phyloP scores from a whole-genome alignment of 1,284 basidiomycete genomes.

The Garcileccinum viscosum region DNA sequence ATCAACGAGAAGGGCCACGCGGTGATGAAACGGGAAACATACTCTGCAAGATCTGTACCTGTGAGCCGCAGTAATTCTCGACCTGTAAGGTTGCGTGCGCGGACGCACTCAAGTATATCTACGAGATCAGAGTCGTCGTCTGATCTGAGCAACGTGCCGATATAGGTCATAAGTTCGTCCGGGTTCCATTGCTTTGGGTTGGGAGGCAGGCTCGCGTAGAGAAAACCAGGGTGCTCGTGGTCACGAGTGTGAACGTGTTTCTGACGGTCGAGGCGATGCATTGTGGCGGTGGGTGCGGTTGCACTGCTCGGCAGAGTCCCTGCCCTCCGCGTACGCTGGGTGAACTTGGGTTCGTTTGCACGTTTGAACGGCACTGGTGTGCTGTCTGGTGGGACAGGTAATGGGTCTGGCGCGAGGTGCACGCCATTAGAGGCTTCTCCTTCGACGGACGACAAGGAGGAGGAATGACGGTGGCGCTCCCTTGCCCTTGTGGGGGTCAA shows the following conservation, averaged over 20 bases:
- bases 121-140: conserved; percentile 4
- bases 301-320: conserved; percentile 21
- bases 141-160: conserved; percentile 21
- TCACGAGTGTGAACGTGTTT: neutral
- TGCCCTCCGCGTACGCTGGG: conserved; percentile 13
- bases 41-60: conserved; percentile 31
- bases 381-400: conserved; percentile 22
- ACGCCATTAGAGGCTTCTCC: neutral
- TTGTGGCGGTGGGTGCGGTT: conserved; percentile 3
- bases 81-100: conserved; percentile 31
- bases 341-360: conserved; percentile 1
- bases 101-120: conserved; percentile 30
- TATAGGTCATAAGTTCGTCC: conserved; percentile 32
- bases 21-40: conserved; percentile 8
- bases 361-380: neutral
- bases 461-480: conserved; percentile 33
- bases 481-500: conserved; percentile 3
- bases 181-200: conserved; percentile 38
- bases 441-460: conserved; percentile 28
- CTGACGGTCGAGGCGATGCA: conserved; percentile 5
- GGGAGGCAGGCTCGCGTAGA: conserved; percentile 16
- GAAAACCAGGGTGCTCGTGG: neutral
- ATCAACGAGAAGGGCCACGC: neutral
- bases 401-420: conserved; percentile 14
- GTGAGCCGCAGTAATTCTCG: conserved; percentile 37